These are phyloP conservation scores for Euphorbia celastroides DNA, from an alignment of 441 rosid genomes.

Conservation along the genomic window DNA sequence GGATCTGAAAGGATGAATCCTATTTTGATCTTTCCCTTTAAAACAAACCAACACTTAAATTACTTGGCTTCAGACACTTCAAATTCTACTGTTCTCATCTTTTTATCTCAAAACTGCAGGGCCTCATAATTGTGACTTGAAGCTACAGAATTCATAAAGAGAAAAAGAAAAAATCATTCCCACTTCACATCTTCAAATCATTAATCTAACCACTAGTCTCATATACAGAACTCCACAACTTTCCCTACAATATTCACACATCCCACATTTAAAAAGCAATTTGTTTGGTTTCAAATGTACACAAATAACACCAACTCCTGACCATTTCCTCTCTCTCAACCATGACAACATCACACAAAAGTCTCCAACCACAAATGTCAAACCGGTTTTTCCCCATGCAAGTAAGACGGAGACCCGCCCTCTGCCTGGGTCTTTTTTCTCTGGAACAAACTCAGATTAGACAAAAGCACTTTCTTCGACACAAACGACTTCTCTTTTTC, in stretches of 20 bases:
- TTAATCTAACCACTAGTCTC: conserved; percentile 13
- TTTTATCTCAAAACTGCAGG: background rate
- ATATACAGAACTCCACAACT: conserved; percentile 20
- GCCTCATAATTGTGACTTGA: background rate
- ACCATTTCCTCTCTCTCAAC: conserved; percentile 21
- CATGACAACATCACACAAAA: conserved; percentile 19
- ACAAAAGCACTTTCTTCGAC: conserved; percentile 59
- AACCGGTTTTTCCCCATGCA: conserved; percentile 62
- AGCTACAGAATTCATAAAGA: background rate
- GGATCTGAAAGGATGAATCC: too few species aligned
- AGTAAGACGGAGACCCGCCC: conserved; percentile 79
- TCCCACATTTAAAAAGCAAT: conserved; percentile 7
- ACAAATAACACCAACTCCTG: conserved; percentile 12
- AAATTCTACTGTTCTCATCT: too few species aligned
- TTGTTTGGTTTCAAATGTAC: conserved; percentile 26
- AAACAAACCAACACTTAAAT: too few species aligned
- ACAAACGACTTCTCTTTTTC: conserved; percentile 52
- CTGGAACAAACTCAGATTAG: conserved; percentile 66
- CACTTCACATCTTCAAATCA: conserved; percentile 14
- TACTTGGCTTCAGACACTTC: too few species aligned
- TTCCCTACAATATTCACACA: conserved; percentile 14
- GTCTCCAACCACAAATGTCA: conserved; percentile 21
- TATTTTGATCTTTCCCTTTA: too few species aligned
- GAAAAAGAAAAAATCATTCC: background rate
- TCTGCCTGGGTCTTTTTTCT: conserved; percentile 79